Evolutionary conservation across 2,329 filamentous ascomycete species (phyloP).

Genomic region (Clarireedia paspali): DNA sequence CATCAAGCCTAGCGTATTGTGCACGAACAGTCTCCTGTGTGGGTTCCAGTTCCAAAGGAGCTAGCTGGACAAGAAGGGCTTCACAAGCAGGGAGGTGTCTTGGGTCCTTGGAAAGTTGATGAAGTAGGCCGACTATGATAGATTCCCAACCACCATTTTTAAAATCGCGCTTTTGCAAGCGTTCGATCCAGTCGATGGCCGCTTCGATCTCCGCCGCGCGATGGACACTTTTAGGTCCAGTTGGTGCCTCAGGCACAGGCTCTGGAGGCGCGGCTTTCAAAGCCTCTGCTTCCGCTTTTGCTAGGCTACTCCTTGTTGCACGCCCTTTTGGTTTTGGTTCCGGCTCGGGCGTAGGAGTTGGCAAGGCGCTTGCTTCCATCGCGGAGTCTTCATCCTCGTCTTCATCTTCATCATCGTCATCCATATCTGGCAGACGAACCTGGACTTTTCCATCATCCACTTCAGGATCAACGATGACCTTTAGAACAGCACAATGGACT

Average conservation of each 20-base stretch:
- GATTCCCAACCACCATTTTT: constrained; percentile 83
- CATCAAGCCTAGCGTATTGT: constrained; percentile 68
- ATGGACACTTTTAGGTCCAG: constrained; percentile 46
- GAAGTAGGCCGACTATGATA: constrained; percentile 77
- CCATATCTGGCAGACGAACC: constrained; percentile 68
- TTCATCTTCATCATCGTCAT: constrained; percentile 34
- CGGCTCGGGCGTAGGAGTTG: constrained; percentile 59
- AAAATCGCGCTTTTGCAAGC: constrained; percentile 77
- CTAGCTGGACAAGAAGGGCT: constrained; percentile 70
- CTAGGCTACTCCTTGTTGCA: constrained; percentile 78
- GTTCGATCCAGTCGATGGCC: constrained; percentile 75
- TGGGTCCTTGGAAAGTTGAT: constrained; percentile 74
- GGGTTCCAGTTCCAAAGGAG: constrained; percentile 68
- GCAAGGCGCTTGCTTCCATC: constrained; percentile 43
- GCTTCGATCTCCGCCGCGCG: constrained; percentile 69
- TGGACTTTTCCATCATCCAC: constrained; percentile 71
- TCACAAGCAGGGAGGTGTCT: constrained; percentile 66
- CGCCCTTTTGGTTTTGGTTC: constrained; percentile 60
- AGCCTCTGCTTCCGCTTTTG: constrained; percentile 69
- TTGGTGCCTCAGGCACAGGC: constrained; percentile 32
- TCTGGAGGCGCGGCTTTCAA: constrained; percentile 43
- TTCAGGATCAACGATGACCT: constrained; percentile 72
- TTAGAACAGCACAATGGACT: constrained; percentile 84
- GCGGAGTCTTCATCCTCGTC: constrained; percentile 62
- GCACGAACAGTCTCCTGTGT: constrained; percentile 64